Evolutionary conservation across 768 basidiomycete genomes (phyloP), one percentile per base, ranked within the genome.

Genomic region (Tylopilus vinaceipallidus): DNA sequence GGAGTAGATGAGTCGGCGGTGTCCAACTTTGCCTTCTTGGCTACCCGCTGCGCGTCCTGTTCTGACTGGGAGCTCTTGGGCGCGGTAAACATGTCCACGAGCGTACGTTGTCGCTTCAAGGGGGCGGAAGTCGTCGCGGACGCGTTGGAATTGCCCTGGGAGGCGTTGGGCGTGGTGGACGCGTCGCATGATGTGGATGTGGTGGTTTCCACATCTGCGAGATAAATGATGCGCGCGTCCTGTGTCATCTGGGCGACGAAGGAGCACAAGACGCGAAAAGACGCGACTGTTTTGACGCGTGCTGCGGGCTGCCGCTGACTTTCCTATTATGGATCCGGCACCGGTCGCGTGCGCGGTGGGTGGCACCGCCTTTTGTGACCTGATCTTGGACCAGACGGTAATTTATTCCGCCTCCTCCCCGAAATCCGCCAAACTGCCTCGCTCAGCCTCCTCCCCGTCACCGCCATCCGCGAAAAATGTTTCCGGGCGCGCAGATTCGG

Each of bases 391-490:
- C 45, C 29, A 50, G 27, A 37, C 37, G 9, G 33, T 36, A 40
- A 20, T 34, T 48, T 34, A 20, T 11, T 30, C 11, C 32, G 17
- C 6, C 34, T 34, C 39, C 29, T 45, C 29, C 29, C 34, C 32
- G 10, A 58, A 55, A 49, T 65, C 53, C 36, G 60, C 61, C 81
- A 88, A 80, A 63, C 84, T 88, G 87, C 77, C 84, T 76, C 84
- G 84, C 64, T 88, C 88, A 75, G 75, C 75, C 40, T 88, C 87
- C 14, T 88, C 88, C 2, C 87, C 86, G 0, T 89, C 87, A 23
- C 85, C 85, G 9, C 86, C 85, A 46, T 74, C 76, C 57, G 73
- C 78, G 57, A 80, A 71, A 64, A 76, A 75, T 70, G 67, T 71
- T 37, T 61, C 73, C 49, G 76, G 74, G 63, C 82, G 81, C 53